Conservation (phyloP, 2,329 filamentous ascomycete species). For the Aspergillus neoniger region DNA sequence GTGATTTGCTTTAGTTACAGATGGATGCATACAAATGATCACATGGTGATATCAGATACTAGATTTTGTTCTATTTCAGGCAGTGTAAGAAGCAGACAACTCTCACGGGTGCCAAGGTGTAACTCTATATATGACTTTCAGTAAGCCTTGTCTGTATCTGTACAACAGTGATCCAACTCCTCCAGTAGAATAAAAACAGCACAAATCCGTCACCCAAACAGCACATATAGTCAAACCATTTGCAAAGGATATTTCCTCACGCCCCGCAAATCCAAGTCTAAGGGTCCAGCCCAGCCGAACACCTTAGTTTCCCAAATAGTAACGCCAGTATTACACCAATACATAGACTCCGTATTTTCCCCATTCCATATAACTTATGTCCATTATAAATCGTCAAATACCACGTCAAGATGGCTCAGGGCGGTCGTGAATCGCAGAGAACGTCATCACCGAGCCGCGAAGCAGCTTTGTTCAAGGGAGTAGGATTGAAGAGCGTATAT, state of each 20-base stretch:
- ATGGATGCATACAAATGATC: no score
- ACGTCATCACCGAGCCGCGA: no score
- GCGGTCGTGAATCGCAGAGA: background rate
- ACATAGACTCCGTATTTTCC: background rate
- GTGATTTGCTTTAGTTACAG: no score
- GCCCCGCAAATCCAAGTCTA: background rate
- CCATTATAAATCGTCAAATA: background rate
- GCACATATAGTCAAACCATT: background rate
- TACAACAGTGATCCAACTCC: background rate
- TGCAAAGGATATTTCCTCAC: background rate
- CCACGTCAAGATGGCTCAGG: background rate
- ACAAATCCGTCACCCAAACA: background rate
- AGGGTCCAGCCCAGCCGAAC: background rate
- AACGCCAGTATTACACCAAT: background rate
- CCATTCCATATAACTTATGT: background rate
- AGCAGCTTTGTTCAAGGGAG: constrained; percentile 23
- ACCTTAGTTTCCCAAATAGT: background rate
- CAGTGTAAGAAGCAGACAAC: background rate
- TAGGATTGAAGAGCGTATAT: constrained; percentile 36
- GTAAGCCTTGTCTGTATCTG: background rate
- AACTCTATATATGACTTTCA: background rate
- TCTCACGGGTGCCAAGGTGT: background rate
- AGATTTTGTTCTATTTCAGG: background rate
- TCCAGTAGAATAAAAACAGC: background rate
- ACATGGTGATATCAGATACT: no score